A percentile compares a stretch with the other conserved stretches of the same genome.
These are phyloP conservation scores for Choiromyces venosus DNA, from an alignment of 495 filamentous ascomycete species.

Conservation along the genomic window DNA sequence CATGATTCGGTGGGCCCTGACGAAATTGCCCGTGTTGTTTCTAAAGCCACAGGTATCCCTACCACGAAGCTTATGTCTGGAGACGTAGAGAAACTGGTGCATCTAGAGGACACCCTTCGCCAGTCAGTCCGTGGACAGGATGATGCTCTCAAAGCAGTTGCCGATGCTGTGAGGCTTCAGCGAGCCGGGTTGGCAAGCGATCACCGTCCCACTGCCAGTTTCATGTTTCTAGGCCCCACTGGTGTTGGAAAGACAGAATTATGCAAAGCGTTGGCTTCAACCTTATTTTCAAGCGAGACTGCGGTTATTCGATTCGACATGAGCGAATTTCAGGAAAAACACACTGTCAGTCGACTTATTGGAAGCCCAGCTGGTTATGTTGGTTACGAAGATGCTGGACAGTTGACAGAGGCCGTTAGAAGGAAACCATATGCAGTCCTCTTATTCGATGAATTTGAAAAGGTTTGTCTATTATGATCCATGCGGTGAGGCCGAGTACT, in stretches of 20 bases:
- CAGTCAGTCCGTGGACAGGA: constrained; percentile 87
- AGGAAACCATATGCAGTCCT: constrained; percentile 94
- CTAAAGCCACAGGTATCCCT: constrained; percentile 84
- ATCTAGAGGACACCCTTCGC: constrained; percentile 88
- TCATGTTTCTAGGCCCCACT: constrained; percentile 97
- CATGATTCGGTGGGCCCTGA: constrained; percentile 91
- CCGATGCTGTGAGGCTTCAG: constrained; percentile 91
- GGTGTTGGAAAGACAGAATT: constrained; percentile 96
- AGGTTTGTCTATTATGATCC: constrained; percentile 42
- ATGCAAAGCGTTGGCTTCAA: constrained; percentile 90
- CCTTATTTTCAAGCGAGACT: constrained; percentile 84
- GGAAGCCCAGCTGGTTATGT: constrained; percentile 90
- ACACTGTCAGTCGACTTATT: constrained; percentile 88
- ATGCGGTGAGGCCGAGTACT: not conserved
- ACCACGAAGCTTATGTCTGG: constrained; percentile 84
- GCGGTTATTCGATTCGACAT: constrained; percentile 95
- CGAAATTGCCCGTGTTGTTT: constrained; percentile 89
- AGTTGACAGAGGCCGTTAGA: constrained; percentile 90
- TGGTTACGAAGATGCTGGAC: constrained; percentile 94
- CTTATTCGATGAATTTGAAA: constrained; percentile 96
- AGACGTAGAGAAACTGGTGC: constrained; percentile 83
- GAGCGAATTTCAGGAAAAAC: constrained; percentile 96
- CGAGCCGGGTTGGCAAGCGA: constrained; percentile 85
- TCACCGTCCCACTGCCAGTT: constrained; percentile 83
- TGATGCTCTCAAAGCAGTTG: constrained; percentile 81